These are phyloP conservation scores for Pichia sp. DNA, from an alignment of 1,139 yeast genomes.

Conservation along the genomic window DNA sequence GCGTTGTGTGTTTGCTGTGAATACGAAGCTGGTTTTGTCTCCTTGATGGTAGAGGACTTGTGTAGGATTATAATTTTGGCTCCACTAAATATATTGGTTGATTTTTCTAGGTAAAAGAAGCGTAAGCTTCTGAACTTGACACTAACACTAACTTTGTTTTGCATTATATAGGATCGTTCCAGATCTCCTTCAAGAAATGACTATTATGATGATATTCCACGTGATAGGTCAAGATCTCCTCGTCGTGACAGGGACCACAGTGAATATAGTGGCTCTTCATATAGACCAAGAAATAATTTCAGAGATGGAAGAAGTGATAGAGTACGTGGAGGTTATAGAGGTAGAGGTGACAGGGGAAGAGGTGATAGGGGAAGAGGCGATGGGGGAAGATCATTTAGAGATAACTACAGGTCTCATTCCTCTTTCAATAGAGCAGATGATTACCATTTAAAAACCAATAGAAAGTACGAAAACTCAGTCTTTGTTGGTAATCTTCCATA, in stretches of 20 bases:
- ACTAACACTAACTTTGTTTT: background rate
- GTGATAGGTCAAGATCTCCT: conserved; percentile 18
- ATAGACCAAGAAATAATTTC: too few relatives aligned
- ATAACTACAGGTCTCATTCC: conserved; percentile 13
- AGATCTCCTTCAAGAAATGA: conserved; percentile 30
- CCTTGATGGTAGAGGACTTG: background rate
- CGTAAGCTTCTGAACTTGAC: too few relatives aligned
- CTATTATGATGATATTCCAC: conserved; percentile 25
- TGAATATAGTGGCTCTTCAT: too few relatives aligned
- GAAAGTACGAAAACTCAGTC: conserved; percentile 63
- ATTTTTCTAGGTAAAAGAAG: too few relatives aligned
- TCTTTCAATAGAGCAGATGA: conserved; percentile 16
- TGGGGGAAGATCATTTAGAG: conserved; percentile 8
- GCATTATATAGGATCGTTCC: conserved; percentile 28
- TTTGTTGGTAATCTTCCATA: conserved; percentile 72
- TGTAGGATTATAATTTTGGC: too few relatives aligned
- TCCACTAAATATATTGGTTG: too few relatives aligned
- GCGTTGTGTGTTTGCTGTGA: background rate
- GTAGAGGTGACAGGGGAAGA: conserved; percentile 13
- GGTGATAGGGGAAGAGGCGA: background rate
- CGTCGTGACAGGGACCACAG: conserved; percentile 1
- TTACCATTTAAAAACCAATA: conserved; percentile 33
- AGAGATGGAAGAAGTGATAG: too few relatives aligned
- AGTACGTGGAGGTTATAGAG: background rate
- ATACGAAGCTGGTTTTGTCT: background rate